A percentile compares a stretch with the other conserved stretches of the same genome.
phyloP scores from a whole-genome alignment of 192 early-diverging fungal species.

The Lobulomyces angularis region DNA sequence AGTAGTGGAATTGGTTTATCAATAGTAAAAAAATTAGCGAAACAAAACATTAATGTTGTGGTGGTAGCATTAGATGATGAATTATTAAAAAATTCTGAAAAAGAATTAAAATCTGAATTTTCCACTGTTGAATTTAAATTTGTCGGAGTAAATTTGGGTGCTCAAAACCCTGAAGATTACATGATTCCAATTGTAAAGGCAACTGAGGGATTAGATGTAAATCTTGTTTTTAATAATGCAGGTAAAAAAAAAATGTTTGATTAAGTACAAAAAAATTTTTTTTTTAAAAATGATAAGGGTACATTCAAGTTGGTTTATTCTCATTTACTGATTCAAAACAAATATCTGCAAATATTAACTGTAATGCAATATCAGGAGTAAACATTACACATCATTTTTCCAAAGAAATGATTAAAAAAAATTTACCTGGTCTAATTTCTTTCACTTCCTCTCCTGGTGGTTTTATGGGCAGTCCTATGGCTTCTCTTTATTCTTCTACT shows the following conservation, averaged over 20 bases:
- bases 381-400: constrained; percentile 39
- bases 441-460: constrained; percentile 43
- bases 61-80: constrained; percentile 40
- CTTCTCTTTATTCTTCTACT: constrained; percentile 31
- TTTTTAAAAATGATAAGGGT: constrained; percentile 16
- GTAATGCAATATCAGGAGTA: constrained; percentile 36
- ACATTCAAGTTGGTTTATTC: constrained; percentile 41
- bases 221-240: constrained; percentile 49
- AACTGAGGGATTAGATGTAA: constrained; percentile 32
- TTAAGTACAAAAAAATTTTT: not conserved
- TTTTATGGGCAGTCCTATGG: constrained; percentile 39
- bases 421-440: constrained; percentile 22
- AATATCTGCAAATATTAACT: constrained; percentile 34
- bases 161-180: constrained; percentile 28
- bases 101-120: constrained; percentile 21
- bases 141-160: constrained; percentile 37
- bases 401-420: constrained; percentile 20
- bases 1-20: constrained; percentile 43
- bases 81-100: constrained; percentile 16
- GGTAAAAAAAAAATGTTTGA: constrained; percentile 10
- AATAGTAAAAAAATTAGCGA: constrained; percentile 35
- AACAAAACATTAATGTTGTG: constrained; percentile 41
- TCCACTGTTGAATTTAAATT: constrained; percentile 29
- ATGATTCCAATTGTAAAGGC: constrained; percentile 23
- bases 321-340: constrained; percentile 19